Base-by-base conservation (phyloP, 345 rosid species). In the Rhizophora apiculata region DNA sequence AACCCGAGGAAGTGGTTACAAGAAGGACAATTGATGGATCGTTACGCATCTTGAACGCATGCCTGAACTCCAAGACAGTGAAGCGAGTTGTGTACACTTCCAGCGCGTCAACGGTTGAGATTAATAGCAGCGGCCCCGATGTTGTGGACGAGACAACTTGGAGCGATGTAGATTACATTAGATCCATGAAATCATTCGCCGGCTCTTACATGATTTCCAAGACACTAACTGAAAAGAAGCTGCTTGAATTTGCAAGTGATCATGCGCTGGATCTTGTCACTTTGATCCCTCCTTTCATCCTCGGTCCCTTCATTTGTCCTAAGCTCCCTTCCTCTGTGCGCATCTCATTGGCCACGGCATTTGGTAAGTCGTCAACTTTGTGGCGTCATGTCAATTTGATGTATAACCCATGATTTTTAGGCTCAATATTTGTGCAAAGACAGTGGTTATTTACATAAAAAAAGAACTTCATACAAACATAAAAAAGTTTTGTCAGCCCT, bases 41-140 rank as follows among this genome's bases (percentile, higher is more conserved):
- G 1, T 48, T 79, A 30, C 89, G 88, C 29, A 85, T 92, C 56
- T 32, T 89, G 1, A 85, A 79, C 43, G 75, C 88, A 5, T 87
- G 87, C 81, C 43, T 80, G 66, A 78, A 81, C 19, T 69, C 86
- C 11, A 81, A 77, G 65, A 86, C 88, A 0, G 90, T 89, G 34
- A 85, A 81, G 68, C 76, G 89, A 8, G 81, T 89, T 1, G 83
- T 89, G 3, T 92, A 85, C 80, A 88, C 93, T 60, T 86, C 93
- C 1, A 89, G 93, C 31, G 49, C 69, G 4, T 15, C 81, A 0
- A 53, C 85, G 0, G 69, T 74, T 19, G 0, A 0, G 16, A 10
- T 18, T 8, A 74, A 34, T 34, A 48, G 16, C 34, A 70, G 22
- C 2, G 57, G 19, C 22, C 24, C 31, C 29, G 62, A 76, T 0